These are phyloP conservation scores for Potentilla sterilis DNA, from an alignment of 306 rosid genomes.

Conservation along the genomic window DNA sequence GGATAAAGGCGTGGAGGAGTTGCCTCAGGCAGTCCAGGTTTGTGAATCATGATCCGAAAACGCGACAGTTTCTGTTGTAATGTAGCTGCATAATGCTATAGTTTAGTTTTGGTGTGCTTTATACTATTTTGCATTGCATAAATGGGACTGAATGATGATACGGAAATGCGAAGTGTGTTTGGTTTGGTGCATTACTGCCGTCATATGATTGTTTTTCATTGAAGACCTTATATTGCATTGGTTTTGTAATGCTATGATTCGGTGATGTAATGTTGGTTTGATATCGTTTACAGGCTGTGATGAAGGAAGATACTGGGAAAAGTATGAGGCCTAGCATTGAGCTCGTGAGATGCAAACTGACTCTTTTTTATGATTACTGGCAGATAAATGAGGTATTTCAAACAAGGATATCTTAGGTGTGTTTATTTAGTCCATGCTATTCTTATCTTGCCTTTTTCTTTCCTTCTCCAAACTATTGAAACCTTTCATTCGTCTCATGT, in stretches of 20 bases:
- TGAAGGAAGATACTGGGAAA: slow-evolving; percentile 49
- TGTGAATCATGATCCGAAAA: not conserved
- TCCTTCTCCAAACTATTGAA: not conserved
- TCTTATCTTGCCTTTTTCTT: not conserved
- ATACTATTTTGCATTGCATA: not conserved
- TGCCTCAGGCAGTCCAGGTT: slow-evolving; percentile 93
- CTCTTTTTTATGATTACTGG: slow-evolving; percentile 90
- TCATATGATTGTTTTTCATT: not conserved
- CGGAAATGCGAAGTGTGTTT: not conserved
- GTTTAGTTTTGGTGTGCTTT: not conserved
- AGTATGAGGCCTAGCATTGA: slow-evolving; percentile 47
- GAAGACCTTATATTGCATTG: not conserved
- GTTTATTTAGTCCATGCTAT: slow-evolving; percentile 3
- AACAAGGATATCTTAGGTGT: slow-evolving; percentile 22
- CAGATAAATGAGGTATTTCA: slow-evolving; percentile 85
- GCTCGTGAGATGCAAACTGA: slow-evolving; percentile 84
- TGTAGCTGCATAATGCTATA: not conserved
- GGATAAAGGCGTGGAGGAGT: slow-evolving; percentile 41
- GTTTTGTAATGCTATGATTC: not conserved
- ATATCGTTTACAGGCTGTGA: slow-evolving; percentile 45
- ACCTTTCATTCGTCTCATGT: not conserved
- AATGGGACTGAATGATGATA: not conserved
- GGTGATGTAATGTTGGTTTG: slow-evolving; percentile 3
- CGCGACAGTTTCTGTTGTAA: not conserved
- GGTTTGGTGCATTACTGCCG: not conserved